A percentile compares a stretch with the other conserved stretches of the same genome.
Evolutionary conservation across 306 rosid genomes (phyloP).

Genomic region (Senna tora): DNA sequence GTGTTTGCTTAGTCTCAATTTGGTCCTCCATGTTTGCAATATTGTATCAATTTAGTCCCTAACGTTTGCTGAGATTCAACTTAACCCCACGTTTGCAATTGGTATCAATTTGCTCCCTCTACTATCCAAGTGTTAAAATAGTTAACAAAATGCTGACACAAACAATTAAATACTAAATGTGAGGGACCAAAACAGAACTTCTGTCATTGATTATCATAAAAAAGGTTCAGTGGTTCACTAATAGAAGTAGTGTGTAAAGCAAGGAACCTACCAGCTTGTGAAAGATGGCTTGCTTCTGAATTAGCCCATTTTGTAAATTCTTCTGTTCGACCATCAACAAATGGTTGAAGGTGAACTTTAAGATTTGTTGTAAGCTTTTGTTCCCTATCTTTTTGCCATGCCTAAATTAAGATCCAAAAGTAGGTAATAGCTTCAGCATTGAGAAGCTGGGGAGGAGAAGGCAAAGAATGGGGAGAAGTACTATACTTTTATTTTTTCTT

Average conservation of each 20-base stretch:
- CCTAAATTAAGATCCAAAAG: constrained; percentile 39
- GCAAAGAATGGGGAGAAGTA: background rate
- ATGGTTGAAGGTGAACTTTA: constrained; percentile 58
- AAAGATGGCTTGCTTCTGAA: constrained; percentile 58
- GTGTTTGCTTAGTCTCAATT: no score
- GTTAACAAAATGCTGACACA: no score
- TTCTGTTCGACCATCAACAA: constrained; percentile 51
- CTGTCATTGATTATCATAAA: no score
- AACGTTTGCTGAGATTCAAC: no score
- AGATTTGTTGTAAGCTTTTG: constrained; percentile 46
- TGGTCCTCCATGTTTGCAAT: no score
- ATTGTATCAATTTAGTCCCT: no score
- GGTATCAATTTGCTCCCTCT: no score
- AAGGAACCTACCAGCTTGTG: constrained; percentile 52
- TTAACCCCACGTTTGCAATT: no score
- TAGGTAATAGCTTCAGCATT: background rate
- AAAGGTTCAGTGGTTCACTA: no score
- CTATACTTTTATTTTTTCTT: constrained; percentile 73
- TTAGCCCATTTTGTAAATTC: constrained; percentile 62
- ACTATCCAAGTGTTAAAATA: no score
- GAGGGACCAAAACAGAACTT: no score
- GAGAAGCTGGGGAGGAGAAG: background rate
- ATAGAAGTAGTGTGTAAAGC: background rate
- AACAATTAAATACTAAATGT: no score
- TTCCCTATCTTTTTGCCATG: constrained; percentile 64